phyloP scores from a whole-genome alignment of 176 grass and related monocot species.

The Miscanthus lutarioriparius region DNA sequence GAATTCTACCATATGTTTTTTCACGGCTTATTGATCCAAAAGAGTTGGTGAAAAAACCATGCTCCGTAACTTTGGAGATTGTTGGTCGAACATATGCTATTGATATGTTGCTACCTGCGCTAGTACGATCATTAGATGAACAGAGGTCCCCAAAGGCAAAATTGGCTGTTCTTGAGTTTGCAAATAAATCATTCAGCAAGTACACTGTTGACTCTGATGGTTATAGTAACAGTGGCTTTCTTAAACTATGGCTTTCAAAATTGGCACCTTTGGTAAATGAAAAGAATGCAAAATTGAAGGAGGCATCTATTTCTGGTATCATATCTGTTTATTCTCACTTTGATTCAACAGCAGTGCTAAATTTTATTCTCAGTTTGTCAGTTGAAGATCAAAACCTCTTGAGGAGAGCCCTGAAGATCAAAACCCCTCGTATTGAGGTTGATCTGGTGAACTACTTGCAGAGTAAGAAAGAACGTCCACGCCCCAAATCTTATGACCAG shows the following conservation, averaged over 20 bases:
- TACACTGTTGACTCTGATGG: slow-evolving; percentile 81
- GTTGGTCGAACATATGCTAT: slow-evolving; percentile 85
- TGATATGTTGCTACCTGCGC: slow-evolving; percentile 89
- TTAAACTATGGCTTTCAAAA: slow-evolving; percentile 98
- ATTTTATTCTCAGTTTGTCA: slow-evolving; percentile 95
- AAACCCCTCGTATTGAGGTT: slow-evolving; percentile 97
- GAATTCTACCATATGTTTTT: slow-evolving; percentile 90
- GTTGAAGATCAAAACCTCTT: slow-evolving; percentile 95
- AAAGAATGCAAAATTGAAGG: slow-evolving; percentile 96
- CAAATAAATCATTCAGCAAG: slow-evolving; percentile 86
- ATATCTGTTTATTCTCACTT: slow-evolving; percentile 97
- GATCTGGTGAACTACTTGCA: slow-evolving; percentile 99
- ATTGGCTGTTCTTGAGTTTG: slow-evolving; percentile 91
- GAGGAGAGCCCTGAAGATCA: slow-evolving; percentile 92
- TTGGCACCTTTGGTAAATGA: slow-evolving; percentile 91
- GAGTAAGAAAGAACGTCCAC: slow-evolving; percentile 94
- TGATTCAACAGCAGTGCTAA: slow-evolving; percentile 91
- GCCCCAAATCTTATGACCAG: slow-evolving; percentile 87
- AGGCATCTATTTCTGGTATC: slow-evolving; percentile 92
- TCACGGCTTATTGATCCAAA: slow-evolving; percentile 93
- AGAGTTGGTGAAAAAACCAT: slow-evolving; percentile 89
- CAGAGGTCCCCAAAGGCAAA: slow-evolving; percentile 96
- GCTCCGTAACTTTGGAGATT: slow-evolving; percentile 76
- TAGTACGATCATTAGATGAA: slow-evolving; percentile 94
- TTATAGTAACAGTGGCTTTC: slow-evolving; percentile 90